Evolutionary conservation across 2,329 filamentous ascomycete species (phyloP).

Genomic region (Diaporthe vaccinii): DNA sequence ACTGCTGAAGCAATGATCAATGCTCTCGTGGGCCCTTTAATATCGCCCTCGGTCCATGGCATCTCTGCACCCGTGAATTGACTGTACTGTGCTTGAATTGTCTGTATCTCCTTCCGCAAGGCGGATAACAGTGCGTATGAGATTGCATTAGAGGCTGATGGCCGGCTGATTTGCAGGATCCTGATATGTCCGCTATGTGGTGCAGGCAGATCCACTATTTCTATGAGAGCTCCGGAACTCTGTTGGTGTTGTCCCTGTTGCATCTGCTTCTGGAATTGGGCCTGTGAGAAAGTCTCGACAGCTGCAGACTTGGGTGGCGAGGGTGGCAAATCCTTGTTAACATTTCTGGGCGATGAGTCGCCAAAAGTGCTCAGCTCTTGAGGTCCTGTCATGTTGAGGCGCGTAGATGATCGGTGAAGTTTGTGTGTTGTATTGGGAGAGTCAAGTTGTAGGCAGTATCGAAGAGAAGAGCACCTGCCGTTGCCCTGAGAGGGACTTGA

Average conservation of each 20-base stretch:
- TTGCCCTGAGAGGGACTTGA: neutral
- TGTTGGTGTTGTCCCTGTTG: constrained; percentile 16
- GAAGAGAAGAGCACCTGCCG: neutral
- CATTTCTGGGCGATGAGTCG: constrained; percentile 19
- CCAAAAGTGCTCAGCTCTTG: constrained; percentile 8
- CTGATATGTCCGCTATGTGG: constrained; percentile 87
- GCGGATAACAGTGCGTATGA: constrained; percentile 81
- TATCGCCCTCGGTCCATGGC: constrained; percentile 55
- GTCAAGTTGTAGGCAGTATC: neutral
- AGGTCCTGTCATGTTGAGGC: constrained; percentile 22
- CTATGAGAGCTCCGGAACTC: constrained; percentile 64
- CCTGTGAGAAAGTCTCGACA: constrained; percentile 35
- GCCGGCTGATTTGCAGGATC: constrained; percentile 88
- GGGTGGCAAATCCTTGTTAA: constrained; percentile 39
- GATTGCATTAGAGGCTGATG: constrained; percentile 89
- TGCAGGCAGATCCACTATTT: constrained; percentile 81
- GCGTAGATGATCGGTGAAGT: neutral
- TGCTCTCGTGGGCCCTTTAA: constrained; percentile 77
- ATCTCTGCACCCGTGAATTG: constrained; percentile 65
- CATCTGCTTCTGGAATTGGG: constrained; percentile 32
- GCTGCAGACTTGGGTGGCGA: constrained; percentile 39
- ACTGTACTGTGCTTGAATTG: constrained; percentile 76
- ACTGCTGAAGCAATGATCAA: constrained; percentile 87
- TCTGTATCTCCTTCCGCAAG: constrained; percentile 79
- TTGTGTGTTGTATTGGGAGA: constrained; percentile 1